Evolutionary conservation across 352 stramenopile genomes (phyloP), one percentile per base, ranked within the genome.

Genomic region (Halophytophthora batemanensis): DNA sequence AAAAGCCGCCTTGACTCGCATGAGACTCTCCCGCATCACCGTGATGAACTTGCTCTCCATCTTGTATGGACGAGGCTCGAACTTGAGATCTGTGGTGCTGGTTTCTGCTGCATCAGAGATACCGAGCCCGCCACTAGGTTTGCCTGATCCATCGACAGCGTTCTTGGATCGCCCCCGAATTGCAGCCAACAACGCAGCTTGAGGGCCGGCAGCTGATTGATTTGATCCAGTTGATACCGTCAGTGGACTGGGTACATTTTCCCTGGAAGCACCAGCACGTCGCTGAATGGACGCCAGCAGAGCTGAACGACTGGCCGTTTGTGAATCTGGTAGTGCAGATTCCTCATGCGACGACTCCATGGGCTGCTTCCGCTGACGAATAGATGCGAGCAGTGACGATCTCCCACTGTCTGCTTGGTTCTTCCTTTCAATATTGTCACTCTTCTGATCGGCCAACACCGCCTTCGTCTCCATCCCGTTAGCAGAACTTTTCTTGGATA

Each of bases 31-130:
- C 8, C 73, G 56, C 75, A 90, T 87, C 8, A 67, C 45, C 0
- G 45, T 45, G 37, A 88, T 74, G 44, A 90, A 93, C 25, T 79
- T 88, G 39, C 56, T 73, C 6, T 71, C 55, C 38, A 81, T 70
- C 6, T 64, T 66, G 55, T 87, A 89, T 28, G 71, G 60, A 1
- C 60, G 73, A 33, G 73, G 57, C 3, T 66, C 54, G 51, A 76
- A 86, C 19, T 66, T n/a, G 4, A 45, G 33, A n/a, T 55, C 35
- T 25, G 53, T 37, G 21, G 14, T 55, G 15, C 0, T 44, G 25
- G 25, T 31, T 31, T 4, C 25, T 10, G 4, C 25, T 8, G 25
- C 25, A 43, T 6, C 38, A 33, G 53, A 23, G 25, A 0, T n/a
- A 18, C 33, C n/a, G n/a, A n/a, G n/a, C n/a, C n/a, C 11, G 29